Evolutionary conservation across 768 basidiomycete genomes (phyloP), one percentile per base, ranked within the genome.

Genomic region (Tubosaeta brunneosetosa): DNA sequence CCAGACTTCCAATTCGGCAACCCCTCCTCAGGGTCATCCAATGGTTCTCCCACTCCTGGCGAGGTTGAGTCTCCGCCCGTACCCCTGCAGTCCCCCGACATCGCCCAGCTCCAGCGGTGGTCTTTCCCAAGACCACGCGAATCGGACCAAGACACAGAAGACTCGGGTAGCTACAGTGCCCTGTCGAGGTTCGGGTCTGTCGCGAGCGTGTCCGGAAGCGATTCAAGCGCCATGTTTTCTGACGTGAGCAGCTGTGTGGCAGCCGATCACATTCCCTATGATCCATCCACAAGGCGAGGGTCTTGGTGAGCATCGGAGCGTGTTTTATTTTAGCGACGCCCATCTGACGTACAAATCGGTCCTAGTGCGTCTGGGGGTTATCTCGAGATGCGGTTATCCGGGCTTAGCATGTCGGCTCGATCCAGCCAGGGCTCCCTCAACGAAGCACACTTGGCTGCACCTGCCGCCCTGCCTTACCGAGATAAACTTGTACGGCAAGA

Each of bases 1-100:
- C 82, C 82, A 37, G 78, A 77, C 50, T 85, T 82, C 71, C 81
- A 81, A 43, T 86, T 86, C 57, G 84, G 84, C 52, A 75, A 77
- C 10, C 79, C 84, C 27, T 79, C 72, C 46, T 77, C 77, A 3
- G 73, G 63, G 6, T 60, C 72, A 2, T 73, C 79, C 3, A 73
- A 77, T 57, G 65, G 73, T 16, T 81, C 82, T 14, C 75, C 78
- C 12, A 72, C 73, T 44, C 78, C 80, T 4, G 77, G 75, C 50
- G 83, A 84, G 2, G 27, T 55, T 0, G 69, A 69, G 26, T 62
- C 67, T 3, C 63, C 67, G 1, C 46, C 57, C 1, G 48, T 55
- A 1, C 53, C 58, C 6, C 6, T 61, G 49, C 59, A 59, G 44
- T 83, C 83, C 9, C 81, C 83, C 4, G 82, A 83, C 50, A 60